Percentiles rank a stretch among this genome's conserved stretches.
Evolutionary conservation across 805 yeast genomes (phyloP).

Genomic region (Barnettozyma californica): DNA sequence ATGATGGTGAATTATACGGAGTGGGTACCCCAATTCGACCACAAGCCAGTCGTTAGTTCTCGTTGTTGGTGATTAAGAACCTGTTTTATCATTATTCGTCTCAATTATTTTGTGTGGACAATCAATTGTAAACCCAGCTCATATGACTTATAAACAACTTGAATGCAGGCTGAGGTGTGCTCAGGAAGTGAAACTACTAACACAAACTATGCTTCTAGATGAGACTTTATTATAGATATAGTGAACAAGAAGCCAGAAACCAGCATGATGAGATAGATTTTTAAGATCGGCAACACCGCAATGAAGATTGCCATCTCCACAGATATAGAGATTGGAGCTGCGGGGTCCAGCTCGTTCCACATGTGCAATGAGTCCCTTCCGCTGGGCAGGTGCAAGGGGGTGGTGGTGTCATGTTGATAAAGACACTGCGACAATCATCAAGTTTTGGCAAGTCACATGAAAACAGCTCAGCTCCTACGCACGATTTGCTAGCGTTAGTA

Average conservation of each 20-base stretch:
- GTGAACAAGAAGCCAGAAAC: conserved; percentile 16
- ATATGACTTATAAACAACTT: neutral
- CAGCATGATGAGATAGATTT: conserved; percentile 21
- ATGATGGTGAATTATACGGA: neutral
- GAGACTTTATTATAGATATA: too few relatives aligned
- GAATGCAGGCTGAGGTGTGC: too few relatives aligned
- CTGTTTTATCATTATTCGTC: neutral
- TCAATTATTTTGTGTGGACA: conserved; percentile 5
- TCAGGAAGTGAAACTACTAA: neutral
- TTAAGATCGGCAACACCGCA: conserved; percentile 23
- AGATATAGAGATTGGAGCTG: neutral
- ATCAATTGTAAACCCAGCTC: conserved; percentile 8
- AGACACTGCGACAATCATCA: neutral
- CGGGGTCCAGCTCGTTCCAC: neutral
- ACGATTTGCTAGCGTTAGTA: too few relatives aligned
- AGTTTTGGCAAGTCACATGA: neutral
- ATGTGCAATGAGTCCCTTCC: too few relatives aligned
- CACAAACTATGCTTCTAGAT: neutral
- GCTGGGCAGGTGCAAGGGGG: too few relatives aligned
- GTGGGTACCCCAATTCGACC: neutral
- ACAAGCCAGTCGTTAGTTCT: neutral
- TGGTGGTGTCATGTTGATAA: too few relatives aligned
- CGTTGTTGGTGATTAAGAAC: conserved; percentile 5
- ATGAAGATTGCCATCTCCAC: conserved; percentile 20
- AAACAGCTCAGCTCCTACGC: neutral